Base-by-base conservation (phyloP, 2,329 filamentous ascomycete species). In the Paecilomyces sp. region DNA sequence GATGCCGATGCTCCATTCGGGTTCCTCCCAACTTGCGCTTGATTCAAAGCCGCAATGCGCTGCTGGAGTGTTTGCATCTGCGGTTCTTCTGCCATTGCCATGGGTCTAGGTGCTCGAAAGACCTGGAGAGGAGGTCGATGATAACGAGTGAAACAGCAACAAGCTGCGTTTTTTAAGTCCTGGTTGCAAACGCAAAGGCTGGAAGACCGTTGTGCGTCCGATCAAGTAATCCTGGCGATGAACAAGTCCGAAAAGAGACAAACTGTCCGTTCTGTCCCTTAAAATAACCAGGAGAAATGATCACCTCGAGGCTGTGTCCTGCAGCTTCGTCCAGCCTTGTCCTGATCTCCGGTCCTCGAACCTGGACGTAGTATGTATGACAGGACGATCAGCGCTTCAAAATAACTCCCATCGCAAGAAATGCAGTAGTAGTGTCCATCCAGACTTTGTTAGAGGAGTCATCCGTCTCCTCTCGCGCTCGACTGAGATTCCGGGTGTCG, bases 1-100 rank as follows among this genome's bases (percentile, higher is more conserved):
- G 68, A 62, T 54, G 67, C 62, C 54, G 70, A 69, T 62, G 68
- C 65, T 53, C 64, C 68, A 54, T 71, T 68, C 58, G 69, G 67
- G 52, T 69, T 66, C 56, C 72, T 71, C 56, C 71, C 73, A 58
- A 76, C 66, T 62, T 79, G 77, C 50, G 74, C 70, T 60, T 74
- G 72, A 61, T 79, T 79, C 58, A 80, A 68, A 34, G 76, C 74
- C 58, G 75, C 75, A 60, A 80, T 79, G 54, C 78, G 75, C 65
- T 79, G 70, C 64, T 79, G 75, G 53, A 80, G 76, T 12, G 77
- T 77, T 61, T 74, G 68, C 56, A 75, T 68, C 64, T 75, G 75
- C 9, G 73, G 66, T 66, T 78, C 76, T 64, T 78, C 75, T 15
- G 73, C 70, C 75, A 78, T 77, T 25, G 53, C 61, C 36, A 25